A percentile compares a stretch with the other conserved stretches of the same genome.
phyloP scores from a whole-genome alignment of 2,329 filamentous ascomycete genomes.

The Diatrype stigma region DNA sequence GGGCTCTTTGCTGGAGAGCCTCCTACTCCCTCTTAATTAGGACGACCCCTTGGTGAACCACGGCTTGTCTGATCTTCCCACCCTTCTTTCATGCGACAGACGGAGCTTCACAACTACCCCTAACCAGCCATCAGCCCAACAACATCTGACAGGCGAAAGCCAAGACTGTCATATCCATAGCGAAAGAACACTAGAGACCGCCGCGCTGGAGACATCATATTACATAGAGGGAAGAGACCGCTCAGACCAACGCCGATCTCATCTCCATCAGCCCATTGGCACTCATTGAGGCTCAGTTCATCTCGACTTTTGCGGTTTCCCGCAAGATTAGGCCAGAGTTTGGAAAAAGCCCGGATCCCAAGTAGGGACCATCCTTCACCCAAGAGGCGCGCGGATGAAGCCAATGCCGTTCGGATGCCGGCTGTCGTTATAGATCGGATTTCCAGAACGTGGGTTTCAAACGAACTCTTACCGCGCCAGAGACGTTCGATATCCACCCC shows the following conservation, averaged over 20 bases:
- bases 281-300: constrained; percentile 14
- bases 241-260: constrained; percentile 14
- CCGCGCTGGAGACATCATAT: constrained; percentile 11
- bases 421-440: constrained; percentile 49
- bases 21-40: constrained; percentile 30
- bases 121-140: neutral
- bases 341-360: constrained; percentile 8
- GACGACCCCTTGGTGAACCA: constrained; percentile 28
- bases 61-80: constrained; percentile 34
- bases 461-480: constrained; percentile 35
- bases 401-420: constrained; percentile 51
- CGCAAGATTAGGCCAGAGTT: constrained; percentile 13
- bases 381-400: constrained; percentile 17
- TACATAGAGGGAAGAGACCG: constrained; percentile 1
- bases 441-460: constrained; percentile 45
- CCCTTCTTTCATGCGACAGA: constrained; percentile 27
- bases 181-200: constrained; percentile 10
- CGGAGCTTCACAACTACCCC: constrained; percentile 12
- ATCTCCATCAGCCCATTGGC: constrained; percentile 6
- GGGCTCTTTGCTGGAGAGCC: constrained; percentile 34
- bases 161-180: constrained; percentile 14
- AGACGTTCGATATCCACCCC: constrained; percentile 37
- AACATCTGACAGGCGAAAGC: constrained; percentile 9
- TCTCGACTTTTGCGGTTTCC: constrained; percentile 3
- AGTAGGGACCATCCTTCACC: constrained; percentile 4